Evolutionary conservation across 208 protist genomes (phyloP), one percentile per base, ranked within the genome.

Genomic region (Leishmania tarentolae): DNA sequence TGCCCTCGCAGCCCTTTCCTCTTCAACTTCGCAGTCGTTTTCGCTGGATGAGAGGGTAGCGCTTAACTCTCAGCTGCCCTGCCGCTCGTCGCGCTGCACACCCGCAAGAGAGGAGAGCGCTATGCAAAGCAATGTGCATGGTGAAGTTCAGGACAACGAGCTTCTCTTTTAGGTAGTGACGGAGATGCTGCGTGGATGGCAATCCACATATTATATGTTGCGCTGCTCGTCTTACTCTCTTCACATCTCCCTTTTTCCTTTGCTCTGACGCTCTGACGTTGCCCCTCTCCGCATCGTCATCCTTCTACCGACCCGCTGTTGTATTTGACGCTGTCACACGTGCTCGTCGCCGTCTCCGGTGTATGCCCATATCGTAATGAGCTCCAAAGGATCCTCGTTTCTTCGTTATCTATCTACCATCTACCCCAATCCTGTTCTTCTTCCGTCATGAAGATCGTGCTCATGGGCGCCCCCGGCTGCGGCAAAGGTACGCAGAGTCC

Each of bases 401-500:
- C 13, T 37, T n/a, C 28, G 46, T 21, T 52, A 9, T 40, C 75
- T 9, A 44, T 17, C 24, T 56, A 42, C 19, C 46, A 6, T 46
- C 75, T 70, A 0, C 76, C 56, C 53, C 9, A n/a, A 57, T 69
- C 40, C 44, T 53, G 15, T 82, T n/a, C 46, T 68, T 44, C 24
- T 5, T 56, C 59, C 37, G 83, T n/a, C 46, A 97, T 97, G 94
- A 97, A 95, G 85, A 92, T 97, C 61, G 87, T 98, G n/a, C 79
- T 98, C 57, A 95, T 98, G 87, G 97, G 97, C 57, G 94, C 97
- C 50, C 95, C 94, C 11, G 97, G 95, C 17, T 97, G 91, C 72
- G 98, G 97, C 56, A 99, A 99, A 83, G 98, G 98, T 42, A 99
- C 98, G 56, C 95, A 99, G 83, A 96, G 93, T 72, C 88, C 93